These are phyloP conservation scores for Maudiozyma barnettii DNA, from an alignment of 805 yeast species.

Conservation along the genomic window DNA sequence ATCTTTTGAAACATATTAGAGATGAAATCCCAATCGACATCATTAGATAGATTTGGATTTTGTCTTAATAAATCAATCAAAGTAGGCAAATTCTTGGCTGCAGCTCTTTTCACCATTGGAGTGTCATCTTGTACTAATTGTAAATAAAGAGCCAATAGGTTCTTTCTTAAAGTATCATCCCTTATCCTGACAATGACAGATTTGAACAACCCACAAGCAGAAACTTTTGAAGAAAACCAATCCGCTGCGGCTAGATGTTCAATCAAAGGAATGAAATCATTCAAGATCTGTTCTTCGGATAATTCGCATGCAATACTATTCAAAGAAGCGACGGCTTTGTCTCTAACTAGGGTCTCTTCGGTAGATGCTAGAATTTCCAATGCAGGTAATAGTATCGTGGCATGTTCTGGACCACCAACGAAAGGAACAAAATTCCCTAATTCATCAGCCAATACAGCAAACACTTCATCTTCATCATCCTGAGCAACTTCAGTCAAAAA, in stretches of 20 bases:
- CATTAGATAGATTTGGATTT: constrained; percentile 36
- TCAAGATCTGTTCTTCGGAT: constrained; percentile 51
- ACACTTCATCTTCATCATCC: constrained; percentile 97
- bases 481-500: constrained; percentile 77
- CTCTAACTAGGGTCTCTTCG: constrained; percentile 95
- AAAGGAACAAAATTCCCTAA: constrained; percentile 79
- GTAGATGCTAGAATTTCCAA: constrained; percentile 79
- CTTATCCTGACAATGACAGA: constrained; percentile 51
- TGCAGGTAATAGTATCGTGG: constrained; percentile 50
- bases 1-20: constrained; percentile 74
- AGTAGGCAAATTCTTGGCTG: constrained; percentile 74
- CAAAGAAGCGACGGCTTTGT: constrained; percentile 82
- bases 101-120: constrained; percentile 95
- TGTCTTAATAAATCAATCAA: constrained; percentile 53
- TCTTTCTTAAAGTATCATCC: constrained; percentile 44
- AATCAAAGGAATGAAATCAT: constrained; percentile 65
- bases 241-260: constrained; percentile 73
- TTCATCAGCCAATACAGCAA: constrained; percentile 86
- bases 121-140: constrained; percentile 81
- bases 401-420: constrained; percentile 72
- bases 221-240: constrained; percentile 91
- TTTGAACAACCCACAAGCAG: constrained; percentile 82
- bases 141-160: constrained; percentile 55
- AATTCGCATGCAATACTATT: constrained; percentile 59
- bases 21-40: constrained; percentile 66